Percentiles rank a stretch among this genome's conserved stretches.
Conservation (phyloP, 164 flowering plant genomes). For the Brasenia schreberi region DNA sequence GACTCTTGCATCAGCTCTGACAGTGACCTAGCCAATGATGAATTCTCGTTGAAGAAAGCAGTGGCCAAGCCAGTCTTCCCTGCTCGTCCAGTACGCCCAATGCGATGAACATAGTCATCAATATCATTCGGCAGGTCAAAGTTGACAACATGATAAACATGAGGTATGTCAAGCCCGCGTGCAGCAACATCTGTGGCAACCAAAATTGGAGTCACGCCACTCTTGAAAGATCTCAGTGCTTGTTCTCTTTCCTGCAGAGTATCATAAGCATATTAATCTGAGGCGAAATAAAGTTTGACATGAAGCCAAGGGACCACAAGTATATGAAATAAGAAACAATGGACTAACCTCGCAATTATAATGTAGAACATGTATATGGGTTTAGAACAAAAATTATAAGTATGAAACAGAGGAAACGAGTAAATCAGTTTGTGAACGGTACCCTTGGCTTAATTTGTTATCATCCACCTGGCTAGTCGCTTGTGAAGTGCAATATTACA, state of each 20-base stretch:
- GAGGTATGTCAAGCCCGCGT: slow-evolving; percentile 76
- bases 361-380: no score
- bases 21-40: slow-evolving; percentile 40
- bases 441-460: no score
- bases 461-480: no score
- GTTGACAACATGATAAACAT: slow-evolving; percentile 66
- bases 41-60: slow-evolving; percentile 64
- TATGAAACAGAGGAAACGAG: no score
- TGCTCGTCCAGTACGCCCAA: slow-evolving; percentile 67
- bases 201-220: slow-evolving; percentile 54
- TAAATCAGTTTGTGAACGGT: no score
- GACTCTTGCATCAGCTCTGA: slow-evolving; percentile 63
- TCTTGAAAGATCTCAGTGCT: slow-evolving; percentile 59
- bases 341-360: no score
- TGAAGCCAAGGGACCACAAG: no score
- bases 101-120: slow-evolving; percentile 70
- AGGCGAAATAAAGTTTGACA: no score
- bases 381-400: no score
- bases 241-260: slow-evolving; percentile 50
- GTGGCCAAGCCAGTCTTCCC: slow-evolving; percentile 59
- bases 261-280: not conserved
- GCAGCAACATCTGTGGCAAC: slow-evolving; percentile 83
- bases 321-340: no score
- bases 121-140: slow-evolving; percentile 77
- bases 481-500: no score